These are phyloP conservation scores for Russula dissimulans DNA, from an alignment of 768 basidiomycete genomes.

Conservation along the genomic window DNA sequence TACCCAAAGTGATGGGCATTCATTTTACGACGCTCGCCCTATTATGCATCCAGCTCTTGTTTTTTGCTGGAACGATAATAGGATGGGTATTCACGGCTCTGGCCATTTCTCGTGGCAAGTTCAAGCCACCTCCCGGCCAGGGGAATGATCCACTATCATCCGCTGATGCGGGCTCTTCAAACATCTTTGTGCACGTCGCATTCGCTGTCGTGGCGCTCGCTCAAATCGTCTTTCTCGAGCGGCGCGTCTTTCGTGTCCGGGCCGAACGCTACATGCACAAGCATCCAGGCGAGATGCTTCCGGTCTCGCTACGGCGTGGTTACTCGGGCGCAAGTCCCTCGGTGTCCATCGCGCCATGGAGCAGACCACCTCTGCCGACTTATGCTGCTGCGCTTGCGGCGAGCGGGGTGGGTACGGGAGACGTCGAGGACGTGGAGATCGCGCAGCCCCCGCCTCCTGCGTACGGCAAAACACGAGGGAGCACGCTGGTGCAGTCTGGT, in stretches of 20 bases:
- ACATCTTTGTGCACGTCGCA: conserved; percentile 53
- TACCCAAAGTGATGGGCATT: conserved; percentile 36
- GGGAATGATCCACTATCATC: background rate
- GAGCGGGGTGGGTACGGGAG: conserved; percentile 61
- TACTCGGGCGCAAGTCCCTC: background rate
- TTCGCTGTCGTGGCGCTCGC: conserved; percentile 44
- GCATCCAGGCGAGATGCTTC: conserved; percentile 46
- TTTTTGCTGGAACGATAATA: conserved; percentile 40
- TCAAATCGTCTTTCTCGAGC: conserved; percentile 55
- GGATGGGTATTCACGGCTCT: conserved; percentile 43
- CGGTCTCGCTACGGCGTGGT: conserved; percentile 15
- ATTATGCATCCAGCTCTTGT: conserved; percentile 31
- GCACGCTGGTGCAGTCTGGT: conserved; percentile 49
- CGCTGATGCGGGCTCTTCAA: conserved; percentile 13
- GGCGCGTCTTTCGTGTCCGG: conserved; percentile 53
- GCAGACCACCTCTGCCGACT: conserved; percentile 57
- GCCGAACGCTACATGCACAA: conserved; percentile 51
- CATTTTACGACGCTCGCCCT: conserved; percentile 35
- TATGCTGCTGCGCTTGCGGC: conserved; percentile 63
- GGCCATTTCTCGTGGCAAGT: conserved; percentile 19
- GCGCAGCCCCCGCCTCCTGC: conserved; percentile 64
- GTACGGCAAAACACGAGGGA: conserved; percentile 68
- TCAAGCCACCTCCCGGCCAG: background rate
- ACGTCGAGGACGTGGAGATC: conserved; percentile 64
- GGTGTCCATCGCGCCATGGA: conserved; percentile 49